Conservation (phyloP, 768 basidiomycete species). For the Candolleomyces efflorescens region DNA sequence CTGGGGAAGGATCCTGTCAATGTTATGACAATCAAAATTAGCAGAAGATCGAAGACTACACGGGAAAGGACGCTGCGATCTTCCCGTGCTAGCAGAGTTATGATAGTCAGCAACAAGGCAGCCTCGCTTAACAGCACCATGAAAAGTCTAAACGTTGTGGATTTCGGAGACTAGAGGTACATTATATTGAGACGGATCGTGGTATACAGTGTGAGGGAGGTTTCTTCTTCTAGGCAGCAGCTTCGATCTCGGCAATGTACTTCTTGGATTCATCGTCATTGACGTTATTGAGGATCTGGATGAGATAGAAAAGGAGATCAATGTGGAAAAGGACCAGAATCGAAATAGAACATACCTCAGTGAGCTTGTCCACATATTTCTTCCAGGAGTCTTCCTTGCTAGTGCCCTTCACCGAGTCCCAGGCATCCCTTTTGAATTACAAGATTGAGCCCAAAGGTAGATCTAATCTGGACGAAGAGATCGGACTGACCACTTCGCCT, state of each 20-base stretch:
- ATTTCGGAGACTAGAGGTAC: too few relatives aligned
- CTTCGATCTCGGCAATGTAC: constrained; percentile 57
- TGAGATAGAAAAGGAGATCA: constrained; percentile 5
- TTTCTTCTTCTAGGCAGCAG: constrained; percentile 26
- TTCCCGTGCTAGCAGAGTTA: too few relatives aligned
- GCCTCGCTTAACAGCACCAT: too few relatives aligned
- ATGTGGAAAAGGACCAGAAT: not conserved
- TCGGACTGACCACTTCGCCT: constrained; percentile 76
- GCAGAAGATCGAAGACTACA: too few relatives aligned
- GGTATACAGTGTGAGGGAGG: not conserved
- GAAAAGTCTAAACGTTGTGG: too few relatives aligned
- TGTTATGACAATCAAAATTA: too few relatives aligned
- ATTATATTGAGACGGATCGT: not conserved
- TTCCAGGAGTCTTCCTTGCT: constrained; percentile 66
- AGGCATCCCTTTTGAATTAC: constrained; percentile 67
- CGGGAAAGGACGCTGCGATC: too few relatives aligned
- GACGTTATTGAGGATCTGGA: constrained; percentile 53
- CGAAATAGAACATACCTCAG: constrained; percentile 44
- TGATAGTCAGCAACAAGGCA: too few relatives aligned
- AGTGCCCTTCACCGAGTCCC: constrained; percentile 68
- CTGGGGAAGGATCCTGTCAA: too few relatives aligned
- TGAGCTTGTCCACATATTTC: constrained; percentile 73
- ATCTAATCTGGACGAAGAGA: constrained; percentile 2
- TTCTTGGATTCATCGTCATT: constrained; percentile 50
- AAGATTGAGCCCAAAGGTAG: not conserved